Percentiles rank a stretch among this genome's conserved stretches.
These are phyloP conservation scores for Knufia petricola DNA, from an alignment of 2,329 filamentous ascomycete genomes.

Conservation along the genomic window DNA sequence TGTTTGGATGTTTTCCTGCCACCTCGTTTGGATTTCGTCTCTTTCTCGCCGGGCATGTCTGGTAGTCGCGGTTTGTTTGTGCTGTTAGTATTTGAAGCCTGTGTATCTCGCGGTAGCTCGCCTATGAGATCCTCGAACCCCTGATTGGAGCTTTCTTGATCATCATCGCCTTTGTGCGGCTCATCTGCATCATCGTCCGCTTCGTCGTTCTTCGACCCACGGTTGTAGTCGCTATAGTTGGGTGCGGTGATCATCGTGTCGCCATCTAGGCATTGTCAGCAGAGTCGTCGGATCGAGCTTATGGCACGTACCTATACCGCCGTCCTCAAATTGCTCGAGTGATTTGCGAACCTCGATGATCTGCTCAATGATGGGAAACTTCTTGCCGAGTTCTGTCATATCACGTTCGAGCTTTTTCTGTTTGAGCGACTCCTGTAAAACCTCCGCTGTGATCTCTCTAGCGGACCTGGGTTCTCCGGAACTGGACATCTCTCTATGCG, in stretches of 20 bases:
- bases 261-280: conserved; percentile 13
- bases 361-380: conserved; percentile 14
- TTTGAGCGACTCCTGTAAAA: conserved; percentile 18
- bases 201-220: conserved; percentile 3
- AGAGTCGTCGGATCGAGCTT: neutral
- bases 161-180: neutral
- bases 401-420: conserved; percentile 17
- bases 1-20: neutral
- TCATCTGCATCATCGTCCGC: neutral
- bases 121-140: neutral
- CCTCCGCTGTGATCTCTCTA: conserved; percentile 13
- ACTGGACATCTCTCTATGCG: conserved; percentile 13
- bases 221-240: conserved; percentile 8
- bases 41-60: neutral
- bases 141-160: neutral
- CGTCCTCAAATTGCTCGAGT: conserved; percentile 19
- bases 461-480: conserved; percentile 1
- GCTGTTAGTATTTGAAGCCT: neutral
- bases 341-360: conserved; percentile 17
- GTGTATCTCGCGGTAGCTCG: neutral
- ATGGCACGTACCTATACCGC: conserved; percentile 17
- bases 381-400: conserved; percentile 11
- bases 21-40: neutral
- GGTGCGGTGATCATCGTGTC: conserved; percentile 16
- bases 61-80: neutral